Conservation (phyloP, 805 yeast species). For the Torulaspora quercuum region DNA sequence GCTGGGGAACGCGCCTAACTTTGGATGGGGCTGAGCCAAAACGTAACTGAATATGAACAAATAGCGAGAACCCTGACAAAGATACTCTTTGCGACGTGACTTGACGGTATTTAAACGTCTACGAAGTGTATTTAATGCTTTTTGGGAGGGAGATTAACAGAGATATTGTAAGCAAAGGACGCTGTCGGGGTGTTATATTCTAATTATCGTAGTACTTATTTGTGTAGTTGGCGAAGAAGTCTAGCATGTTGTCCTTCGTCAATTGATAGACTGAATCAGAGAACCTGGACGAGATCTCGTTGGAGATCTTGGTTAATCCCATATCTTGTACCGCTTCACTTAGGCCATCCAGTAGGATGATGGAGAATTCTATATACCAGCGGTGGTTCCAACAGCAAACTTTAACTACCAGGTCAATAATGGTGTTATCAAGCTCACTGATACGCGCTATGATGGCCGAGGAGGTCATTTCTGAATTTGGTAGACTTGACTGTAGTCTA, state of each 20-base stretch:
- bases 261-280: conserved; percentile 40
- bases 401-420: conserved; percentile 68
- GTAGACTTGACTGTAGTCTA: conserved; percentile 20
- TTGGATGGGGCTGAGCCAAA: too few relatives aligned
- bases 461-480: conserved; percentile 28
- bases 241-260: conserved; percentile 29
- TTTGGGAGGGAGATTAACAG: too few relatives aligned
- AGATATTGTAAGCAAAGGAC: too few relatives aligned
- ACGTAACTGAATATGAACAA: too few relatives aligned
- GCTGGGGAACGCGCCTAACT: too few relatives aligned
- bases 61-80: too few relatives aligned
- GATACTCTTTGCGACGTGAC: too few relatives aligned
- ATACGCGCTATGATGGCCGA: conserved; percentile 36
- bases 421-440: conserved; percentile 45
- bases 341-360: conserved; percentile 56
- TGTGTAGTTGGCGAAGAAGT: conserved; percentile 29
- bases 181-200: too few relatives aligned
- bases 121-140: too few relatives aligned
- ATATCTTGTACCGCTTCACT: conserved; percentile 64
- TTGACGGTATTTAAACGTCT: too few relatives aligned
- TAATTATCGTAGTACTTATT: conserved; percentile 32
- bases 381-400: conserved; percentile 96
- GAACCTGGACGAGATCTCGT: conserved; percentile 65
- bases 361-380: conserved; percentile 92
- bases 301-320: conserved; percentile 73